Evolutionary conservation across 1,139 yeast genomes (phyloP).

Genomic region (Schwanniomyces etchellsii): DNA sequence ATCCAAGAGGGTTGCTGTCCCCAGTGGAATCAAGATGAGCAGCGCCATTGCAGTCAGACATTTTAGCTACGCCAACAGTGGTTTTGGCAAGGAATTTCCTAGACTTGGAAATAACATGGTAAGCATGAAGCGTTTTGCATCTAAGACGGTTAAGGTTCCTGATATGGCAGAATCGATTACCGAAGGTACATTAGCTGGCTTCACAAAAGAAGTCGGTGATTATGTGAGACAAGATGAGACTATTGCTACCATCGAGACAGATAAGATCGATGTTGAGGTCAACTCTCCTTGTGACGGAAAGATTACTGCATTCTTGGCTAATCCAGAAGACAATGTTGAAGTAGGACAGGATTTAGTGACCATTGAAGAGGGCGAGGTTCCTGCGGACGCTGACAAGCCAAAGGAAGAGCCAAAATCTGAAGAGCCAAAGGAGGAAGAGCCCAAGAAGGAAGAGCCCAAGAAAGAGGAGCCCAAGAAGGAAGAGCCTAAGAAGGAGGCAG

Average conservation of each 20-base stretch:
- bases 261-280: constrained; percentile 95
- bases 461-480: constrained; percentile 22
- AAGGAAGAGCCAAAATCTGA: constrained; percentile 21
- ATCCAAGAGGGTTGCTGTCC: constrained; percentile 7
- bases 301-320: constrained; percentile 74
- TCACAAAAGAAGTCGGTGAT: constrained; percentile 80
- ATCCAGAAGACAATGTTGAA: constrained; percentile 88
- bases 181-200: constrained; percentile 89
- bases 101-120: constrained; percentile 6
- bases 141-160: constrained; percentile 77
- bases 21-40: not conserved
- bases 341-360: constrained; percentile 92
- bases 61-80: not conserved
- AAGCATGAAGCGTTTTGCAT: constrained; percentile 33
- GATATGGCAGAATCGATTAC: constrained; percentile 99
- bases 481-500: constrained; percentile 16
- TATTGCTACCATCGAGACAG: constrained; percentile 96
- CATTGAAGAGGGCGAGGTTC: constrained; percentile 87
- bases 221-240: constrained; percentile 84
- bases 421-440: constrained; percentile 21
- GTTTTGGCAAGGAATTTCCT: not conserved
- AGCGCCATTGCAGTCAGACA: not conserved
- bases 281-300: constrained; percentile 94
- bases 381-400: constrained; percentile 49
- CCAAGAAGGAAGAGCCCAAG: constrained; percentile 19